Evolutionary conservation across 2,329 filamentous ascomycete genomes (phyloP).

Genomic region (Epichloe scottii): DNA sequence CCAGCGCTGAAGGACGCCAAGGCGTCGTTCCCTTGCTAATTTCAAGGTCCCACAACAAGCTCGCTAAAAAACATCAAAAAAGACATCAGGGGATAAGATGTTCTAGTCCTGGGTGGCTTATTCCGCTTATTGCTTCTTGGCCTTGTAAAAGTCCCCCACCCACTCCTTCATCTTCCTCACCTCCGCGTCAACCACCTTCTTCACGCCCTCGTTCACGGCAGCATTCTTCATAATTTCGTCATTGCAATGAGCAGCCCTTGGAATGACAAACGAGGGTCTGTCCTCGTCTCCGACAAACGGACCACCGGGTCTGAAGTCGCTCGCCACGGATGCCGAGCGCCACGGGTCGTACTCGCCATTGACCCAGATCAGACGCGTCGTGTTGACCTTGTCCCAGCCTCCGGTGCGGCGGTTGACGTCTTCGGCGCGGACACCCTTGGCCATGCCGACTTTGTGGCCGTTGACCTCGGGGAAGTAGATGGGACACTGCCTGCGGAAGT

Average conservation of each 20-base stretch:
- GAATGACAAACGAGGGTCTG: slow-evolving; percentile 40
- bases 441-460: slow-evolving; percentile 21
- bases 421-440: slow-evolving; percentile 7
- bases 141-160: slow-evolving; percentile 34
- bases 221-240: slow-evolving; percentile 37
- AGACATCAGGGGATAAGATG: too few species aligned
- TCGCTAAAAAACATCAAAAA: too few species aligned
- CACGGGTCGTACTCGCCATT: slow-evolving; percentile 51
- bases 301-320: slow-evolving; percentile 39
- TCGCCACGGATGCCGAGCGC: slow-evolving; percentile 40
- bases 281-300: slow-evolving; percentile 33
- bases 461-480: slow-evolving; percentile 41
- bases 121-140: too few species aligned
- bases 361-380: slow-evolving; percentile 41
- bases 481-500: slow-evolving; percentile 42
- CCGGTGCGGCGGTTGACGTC: slow-evolving; percentile 40
- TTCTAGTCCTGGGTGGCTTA: too few species aligned
- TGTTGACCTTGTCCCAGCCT: slow-evolving; percentile 41
- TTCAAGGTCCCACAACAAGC: too few species aligned
- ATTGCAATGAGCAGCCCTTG: slow-evolving; percentile 41
- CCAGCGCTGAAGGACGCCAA: too few species aligned
- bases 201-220: slow-evolving; percentile 22
- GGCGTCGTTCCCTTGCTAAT: too few species aligned
- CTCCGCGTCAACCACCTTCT: slow-evolving; percentile 22
- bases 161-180: slow-evolving; percentile 38